Conservation (phyloP, 2,329 filamentous ascomycete genomes). For the Xylaria polymorpha region DNA sequence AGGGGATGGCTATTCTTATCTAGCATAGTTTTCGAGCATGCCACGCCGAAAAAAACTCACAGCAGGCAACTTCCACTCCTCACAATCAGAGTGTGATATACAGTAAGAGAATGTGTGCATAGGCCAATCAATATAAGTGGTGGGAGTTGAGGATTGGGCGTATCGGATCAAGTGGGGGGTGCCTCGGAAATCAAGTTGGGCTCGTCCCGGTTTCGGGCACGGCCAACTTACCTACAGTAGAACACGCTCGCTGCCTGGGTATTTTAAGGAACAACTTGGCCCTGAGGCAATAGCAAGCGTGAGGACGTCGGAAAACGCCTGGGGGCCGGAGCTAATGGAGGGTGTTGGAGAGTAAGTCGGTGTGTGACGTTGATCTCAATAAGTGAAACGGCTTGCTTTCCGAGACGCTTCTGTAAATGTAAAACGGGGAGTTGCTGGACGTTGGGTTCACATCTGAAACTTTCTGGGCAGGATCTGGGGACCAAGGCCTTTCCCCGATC, state of each 20-base stretch:
- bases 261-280: not conserved
- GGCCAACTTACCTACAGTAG: not conserved
- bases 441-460: not conserved
- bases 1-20: not conserved
- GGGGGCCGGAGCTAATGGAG: not conserved
- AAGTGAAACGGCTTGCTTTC: constrained; percentile 1
- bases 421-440: not conserved
- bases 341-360: not conserved
- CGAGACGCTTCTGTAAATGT: not conserved
- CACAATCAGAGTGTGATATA: not conserved
- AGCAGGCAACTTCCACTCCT: not conserved
- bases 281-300: not conserved
- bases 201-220: not conserved
- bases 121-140: not conserved
- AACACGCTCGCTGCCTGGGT: not conserved
- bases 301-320: not conserved
- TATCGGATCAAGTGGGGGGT: not conserved
- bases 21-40: not conserved
- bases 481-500: not conserved
- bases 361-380: constrained; percentile 2
- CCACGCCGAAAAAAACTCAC: not conserved
- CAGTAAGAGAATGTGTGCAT: not conserved
- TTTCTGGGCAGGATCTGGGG: not conserved
- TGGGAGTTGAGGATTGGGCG: not conserved
- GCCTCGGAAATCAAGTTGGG: not conserved